Evolutionary conservation across 371 early-diverging fungal genomes (phyloP).

Genomic region (Mucor velutinosus): DNA sequence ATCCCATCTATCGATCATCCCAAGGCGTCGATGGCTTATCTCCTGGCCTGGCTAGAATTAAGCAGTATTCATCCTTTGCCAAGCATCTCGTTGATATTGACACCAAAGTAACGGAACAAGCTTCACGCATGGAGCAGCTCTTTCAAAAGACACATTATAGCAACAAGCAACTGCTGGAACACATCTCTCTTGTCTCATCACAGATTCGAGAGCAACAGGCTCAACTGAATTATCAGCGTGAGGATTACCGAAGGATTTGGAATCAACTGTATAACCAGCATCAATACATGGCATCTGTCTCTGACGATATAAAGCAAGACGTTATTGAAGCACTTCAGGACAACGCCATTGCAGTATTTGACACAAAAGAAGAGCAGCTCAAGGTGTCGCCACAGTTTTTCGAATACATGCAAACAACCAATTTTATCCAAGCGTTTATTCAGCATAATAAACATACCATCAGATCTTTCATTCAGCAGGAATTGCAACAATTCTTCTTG

Average conservation of each 20-base stretch:
- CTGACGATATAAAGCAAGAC: not conserved
- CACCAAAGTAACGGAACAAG: not conserved
- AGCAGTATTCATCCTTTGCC: not conserved
- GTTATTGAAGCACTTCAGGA: not conserved
- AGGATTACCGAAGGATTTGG: not conserved
- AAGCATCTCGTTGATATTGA: not conserved
- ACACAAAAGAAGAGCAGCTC: not conserved
- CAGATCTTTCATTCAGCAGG: not conserved
- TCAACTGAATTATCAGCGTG: not conserved
- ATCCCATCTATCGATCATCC: not conserved
- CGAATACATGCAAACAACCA: not conserved
- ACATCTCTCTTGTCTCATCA: not conserved
- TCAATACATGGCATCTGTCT: not conserved
- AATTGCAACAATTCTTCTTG: not conserved
- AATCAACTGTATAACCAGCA: not conserved
- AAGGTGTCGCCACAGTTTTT: not conserved
- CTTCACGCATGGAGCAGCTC: not conserved
- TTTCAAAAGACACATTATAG: not conserved
- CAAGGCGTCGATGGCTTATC: not conserved
- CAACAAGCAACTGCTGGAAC: not conserved
- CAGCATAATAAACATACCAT: not conserved
- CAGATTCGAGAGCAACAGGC: not conserved
- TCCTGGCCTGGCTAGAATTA: not conserved
- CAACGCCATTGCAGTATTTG: not conserved
- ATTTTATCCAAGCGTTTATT: not conserved